Conservation (phyloP, 108 stramenopile genomes). For the Chaetoceros tenuissimus region DNA sequence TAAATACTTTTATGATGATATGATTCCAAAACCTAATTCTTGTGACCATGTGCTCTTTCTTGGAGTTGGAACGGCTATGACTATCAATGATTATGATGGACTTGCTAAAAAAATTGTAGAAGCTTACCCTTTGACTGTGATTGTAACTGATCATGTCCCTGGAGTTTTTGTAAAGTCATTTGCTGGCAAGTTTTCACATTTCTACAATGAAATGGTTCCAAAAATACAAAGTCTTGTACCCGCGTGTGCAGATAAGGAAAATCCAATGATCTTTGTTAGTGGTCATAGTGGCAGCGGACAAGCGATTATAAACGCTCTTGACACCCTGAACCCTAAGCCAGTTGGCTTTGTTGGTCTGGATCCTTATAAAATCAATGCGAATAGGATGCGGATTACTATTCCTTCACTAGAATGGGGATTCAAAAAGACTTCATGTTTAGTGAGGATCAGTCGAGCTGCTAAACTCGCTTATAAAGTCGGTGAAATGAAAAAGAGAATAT, state of each 20-base stretch:
- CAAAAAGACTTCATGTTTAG: conserved; percentile 15
- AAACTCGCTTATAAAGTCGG: conserved; percentile 4
- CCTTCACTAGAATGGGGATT: conserved; percentile 23
- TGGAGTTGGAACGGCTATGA: conserved; percentile 19
- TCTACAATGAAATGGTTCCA: conserved; percentile 2
- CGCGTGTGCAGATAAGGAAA: not conserved
- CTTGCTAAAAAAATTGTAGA: not conserved
- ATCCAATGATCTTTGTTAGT: conserved; percentile 10
- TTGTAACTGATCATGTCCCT: conserved; percentile 8
- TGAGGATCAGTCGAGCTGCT: conserved; percentile 15
- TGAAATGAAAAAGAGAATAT: conserved; percentile 3
- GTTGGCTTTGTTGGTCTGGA: conserved; percentile 23
- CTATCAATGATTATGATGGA: conserved; percentile 8
- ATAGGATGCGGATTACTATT: not conserved
- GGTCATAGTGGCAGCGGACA: conserved; percentile 23
- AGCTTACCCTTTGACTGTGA: not conserved
- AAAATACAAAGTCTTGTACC: not conserved
- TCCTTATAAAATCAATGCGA: conserved; percentile 9
- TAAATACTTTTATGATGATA: conserved; percentile 5
- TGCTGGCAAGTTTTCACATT: not conserved
- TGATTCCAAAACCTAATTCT: not conserved
- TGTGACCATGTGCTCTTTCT: conserved; percentile 7
- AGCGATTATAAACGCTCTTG: conserved; percentile 14
- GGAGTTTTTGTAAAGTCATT: conserved; percentile 3
- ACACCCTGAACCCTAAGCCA: conserved; percentile 1